Evolutionary conservation across 139 green algal genomes (phyloP), one percentile per base, ranked within the genome.

Genomic region (Dunaliella primolecta): DNA sequence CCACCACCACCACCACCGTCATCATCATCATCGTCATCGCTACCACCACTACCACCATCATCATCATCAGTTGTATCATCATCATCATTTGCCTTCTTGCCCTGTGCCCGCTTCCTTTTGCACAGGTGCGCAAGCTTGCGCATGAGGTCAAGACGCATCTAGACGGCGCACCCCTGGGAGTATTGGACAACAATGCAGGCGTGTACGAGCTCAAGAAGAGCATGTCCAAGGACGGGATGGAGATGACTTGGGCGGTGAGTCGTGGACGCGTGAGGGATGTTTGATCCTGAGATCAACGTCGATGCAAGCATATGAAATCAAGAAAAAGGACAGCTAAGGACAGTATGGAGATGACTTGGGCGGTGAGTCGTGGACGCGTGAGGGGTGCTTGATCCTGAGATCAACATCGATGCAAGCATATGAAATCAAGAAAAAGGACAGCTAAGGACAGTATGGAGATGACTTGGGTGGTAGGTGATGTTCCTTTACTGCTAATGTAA

Each of bases 401-500:
- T n/a, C n/a, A n/a, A 94, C 55, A 94, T 95, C 89, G 96, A 95
- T 85, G 92, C 93, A 29, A 88, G 85, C 3, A 85, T 94, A 23
- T 94, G 79, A 85, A 2, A 32, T 86, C 25, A 83, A 86, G 23
- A 84, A 83, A 30, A 27, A n/a, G 80, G 11, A 31, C 71, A 33
- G 89, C 93, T 35, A 72, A 86, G 32, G 92, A 96, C 33, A 91
- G 93, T 0, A 90, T 90, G 32, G 93, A 96, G 86, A 83, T 91
- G 86, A 95, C 92, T 0, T 96, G 91, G 89, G 89, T 87, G 0
- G 89, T 64, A 15, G 15, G 46, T 64, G 7, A 15, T 64, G 46
- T n/a, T n/a, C n/a, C n/a, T n/a, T n/a, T n/a, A n/a, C n/a, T n/a
- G n/a, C n/a, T n/a, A n/a, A n/a, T n/a, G n/a, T n/a, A n/a, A n/a